Evolutionary conservation across 768 basidiomycete genomes (phyloP), one percentile per base, ranked within the genome.

Genomic region (Lyophyllum atratum): DNA sequence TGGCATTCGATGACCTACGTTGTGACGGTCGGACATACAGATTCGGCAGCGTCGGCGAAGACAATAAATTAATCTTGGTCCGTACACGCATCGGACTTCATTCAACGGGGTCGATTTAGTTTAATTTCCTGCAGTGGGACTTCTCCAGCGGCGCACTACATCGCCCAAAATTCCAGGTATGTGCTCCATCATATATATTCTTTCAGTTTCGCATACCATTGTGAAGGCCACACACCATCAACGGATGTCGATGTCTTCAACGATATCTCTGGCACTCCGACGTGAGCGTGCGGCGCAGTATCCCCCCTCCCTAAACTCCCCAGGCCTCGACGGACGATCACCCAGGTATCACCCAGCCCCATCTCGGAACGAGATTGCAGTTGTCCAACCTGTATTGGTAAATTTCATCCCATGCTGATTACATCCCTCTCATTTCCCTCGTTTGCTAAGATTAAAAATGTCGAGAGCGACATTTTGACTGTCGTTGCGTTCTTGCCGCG

Each of bases 21-120:
- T 92, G 92, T 62, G 93, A 95, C 62, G 89, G 90, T 26, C 81
- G 95, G 31, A 93, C 93, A 40, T 96, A 98, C 67, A 84, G 96
- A 8, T 98, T 99, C 66, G 94, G 90, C 2, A 95, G 93, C 66
- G 93, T 98, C 2, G 97, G 95, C 17, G 96, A 98, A 70, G 97
- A 99, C 65, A 97, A 95, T 69, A 95, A 95, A 69, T 67, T 99
- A 4, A 90, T 97, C 43, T 68, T 98, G 62, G 95, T 95, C 68
- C 52, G 84, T 70, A 40, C 19, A 33, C 31, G 21, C 19, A 49
- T 24, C 34, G 25, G 15, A 22, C 54, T 17, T 56, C 5, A 33
- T 54, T 57, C 51, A 37, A 11, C 3, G 4, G 26, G 40, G 21
- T 37, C 63, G 43, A 72, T 54, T 37, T 55, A 31, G 12, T 46